Conservation (phyloP, 306 rosid species). For the Prosopis cineraria region DNA sequence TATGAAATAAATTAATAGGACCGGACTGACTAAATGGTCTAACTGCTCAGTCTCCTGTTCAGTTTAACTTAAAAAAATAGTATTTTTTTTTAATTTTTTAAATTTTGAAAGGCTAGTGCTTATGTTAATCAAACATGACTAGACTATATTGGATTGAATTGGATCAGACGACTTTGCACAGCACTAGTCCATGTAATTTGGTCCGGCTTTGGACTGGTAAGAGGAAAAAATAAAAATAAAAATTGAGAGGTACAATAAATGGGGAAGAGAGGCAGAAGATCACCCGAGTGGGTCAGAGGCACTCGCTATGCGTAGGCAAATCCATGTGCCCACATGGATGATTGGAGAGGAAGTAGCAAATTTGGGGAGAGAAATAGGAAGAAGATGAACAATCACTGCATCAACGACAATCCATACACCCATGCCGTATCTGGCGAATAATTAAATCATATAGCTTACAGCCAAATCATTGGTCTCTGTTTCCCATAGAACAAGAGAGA, state of each 20-base stretch:
- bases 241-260: not conserved
- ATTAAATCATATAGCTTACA: not conserved
- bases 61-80: too few species aligned
- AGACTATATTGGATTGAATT: too few species aligned
- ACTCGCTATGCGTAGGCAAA: slow-evolving; percentile 70
- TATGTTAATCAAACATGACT: too few species aligned
- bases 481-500: not conserved
- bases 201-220: not conserved
- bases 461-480: slow-evolving; percentile 20
- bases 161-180: too few species aligned
- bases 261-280: slow-evolving; percentile 16
- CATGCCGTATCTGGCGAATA: slow-evolving; percentile 13
- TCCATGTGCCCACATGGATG: slow-evolving; percentile 87
- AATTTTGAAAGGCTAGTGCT: too few species aligned
- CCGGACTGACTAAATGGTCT: too few species aligned
- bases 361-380: slow-evolving; percentile 26
- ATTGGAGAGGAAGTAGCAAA: slow-evolving; percentile 39
- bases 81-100: too few species aligned
- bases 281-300: slow-evolving; percentile 74
- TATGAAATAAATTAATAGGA: too few species aligned
- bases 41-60: too few species aligned
- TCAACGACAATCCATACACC: slow-evolving; percentile 16
- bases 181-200: not conserved
- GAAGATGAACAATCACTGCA: slow-evolving; percentile 13
- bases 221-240: not conserved